Base-by-base conservation (phyloP, 805 yeast species). In the Nakazawaea pomicola region DNA sequence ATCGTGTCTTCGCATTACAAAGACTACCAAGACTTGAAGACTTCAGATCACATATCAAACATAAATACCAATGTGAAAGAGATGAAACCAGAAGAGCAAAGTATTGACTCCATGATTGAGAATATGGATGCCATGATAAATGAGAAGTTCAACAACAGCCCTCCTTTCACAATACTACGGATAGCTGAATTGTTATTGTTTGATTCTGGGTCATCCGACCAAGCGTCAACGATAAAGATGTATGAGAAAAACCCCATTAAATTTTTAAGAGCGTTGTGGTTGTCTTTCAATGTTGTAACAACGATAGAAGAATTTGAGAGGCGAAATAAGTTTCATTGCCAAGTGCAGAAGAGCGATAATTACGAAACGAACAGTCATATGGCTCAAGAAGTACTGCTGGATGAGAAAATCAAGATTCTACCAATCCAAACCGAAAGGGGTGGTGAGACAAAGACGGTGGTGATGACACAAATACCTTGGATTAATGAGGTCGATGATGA, bases 401-500 rank as follows among this genome's bases (percentile, higher is more conserved):
- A 36, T n/a, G 28, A 16, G 6, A 23, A 25, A 10, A 20, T 33
- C 27, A 31, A 30, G 16, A 31, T 29, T 25, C 21, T 28, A 17
- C 29, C 36, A 14, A 25, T 32, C 8, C 25, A 31, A 21, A 28
- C 37, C 10, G 38, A 27, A 20, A 33, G 28, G 10, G 33, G 38
- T 9, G 32, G 38, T n/a, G 38, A 28, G 9, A 23, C 40, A 4
- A 18, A 24, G 23, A 37, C 27, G 3, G 18, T 37, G 33, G 34
- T 38, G 11, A 38, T 43, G 46, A 34, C 36, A 6, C 15, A 12
- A n/a, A 35, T 38, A 19, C 25, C 33, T 2, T 37, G 41, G 41
- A 7, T 27, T 7, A 28, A 36, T 27, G 44, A 41, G 21, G 35
- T 46, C 19, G 33, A 39, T 28, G 44, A 41, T 34, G 50, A 56